Base-by-base conservation (phyloP, 225 moss, liverwort and hornwort species). In the Antitrichia curtipendula region DNA sequence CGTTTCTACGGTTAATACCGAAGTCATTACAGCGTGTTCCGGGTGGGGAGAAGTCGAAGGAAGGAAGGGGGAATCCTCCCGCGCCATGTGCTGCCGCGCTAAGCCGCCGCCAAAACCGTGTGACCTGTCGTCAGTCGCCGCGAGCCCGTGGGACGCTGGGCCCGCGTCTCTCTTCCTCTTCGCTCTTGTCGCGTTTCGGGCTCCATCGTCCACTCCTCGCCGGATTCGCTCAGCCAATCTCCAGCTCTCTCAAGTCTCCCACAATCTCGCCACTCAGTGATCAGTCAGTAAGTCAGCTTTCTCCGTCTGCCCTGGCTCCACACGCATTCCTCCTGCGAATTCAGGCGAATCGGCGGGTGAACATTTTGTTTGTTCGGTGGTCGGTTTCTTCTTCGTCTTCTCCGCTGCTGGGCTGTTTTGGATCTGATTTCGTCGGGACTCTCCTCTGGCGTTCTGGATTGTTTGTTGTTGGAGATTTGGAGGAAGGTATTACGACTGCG, bases 21-120 rank as follows among this genome's bases (percentile, higher is more conserved):
- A n/a, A 53, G 75, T 75, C 52, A 13, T 7, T 18, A 2, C 28
- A 43, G 3, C 25, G 28, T 17, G 27, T 4, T n/a, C 50, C 15
- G 29, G 13, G 28, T 11, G 29, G 4, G 7, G 27, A 18, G 29
- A 45, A 38, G 23, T 13, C 14, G 38, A 16, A 74, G 49, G 56
- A 53, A 56, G 56, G n/a, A n/a, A n/a, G n/a, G n/a, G 56, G 54
- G 25, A 36, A 56, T 77, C 56, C 54, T 24, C n/a, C 54, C 54
- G 54, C 54, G 75, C 64, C 87, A 87, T 81, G 81, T 87, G 87
- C 87, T 71, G 81, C 87, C 87, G 87, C 87, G 87, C 87, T 72
- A 81, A 87, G 87, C 81, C 87, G 87, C 81, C 87, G 87, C 81
- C 87, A 32, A 72, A 81, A 81, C 72, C 87, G 87, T 61, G 87